Conservation (phyloP, 2,329 filamentous ascomycete species). For the Stagonosporopsis tanaceti region DNA sequence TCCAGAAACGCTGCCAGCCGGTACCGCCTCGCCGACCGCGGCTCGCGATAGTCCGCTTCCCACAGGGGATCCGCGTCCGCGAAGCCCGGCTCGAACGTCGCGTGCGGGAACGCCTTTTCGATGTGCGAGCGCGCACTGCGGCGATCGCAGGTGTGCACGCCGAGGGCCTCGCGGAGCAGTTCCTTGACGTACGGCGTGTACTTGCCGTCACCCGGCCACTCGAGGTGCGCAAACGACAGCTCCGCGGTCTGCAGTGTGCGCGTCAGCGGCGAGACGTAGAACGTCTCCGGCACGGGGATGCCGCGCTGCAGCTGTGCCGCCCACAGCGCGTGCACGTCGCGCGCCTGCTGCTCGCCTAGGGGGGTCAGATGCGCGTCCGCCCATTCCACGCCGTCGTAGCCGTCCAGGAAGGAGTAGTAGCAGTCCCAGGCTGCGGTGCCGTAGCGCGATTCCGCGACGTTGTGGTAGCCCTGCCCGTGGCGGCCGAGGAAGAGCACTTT, state of each 20-base stretch:
- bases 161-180: conserved; percentile 70
- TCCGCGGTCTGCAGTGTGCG: conserved; percentile 70
- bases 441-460: conserved; percentile 72
- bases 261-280: conserved; percentile 71
- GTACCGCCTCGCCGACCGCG: conserved; percentile 31
- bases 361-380: conserved; percentile 68
- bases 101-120: conserved; percentile 60
- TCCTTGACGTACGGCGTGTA: conserved; percentile 69
- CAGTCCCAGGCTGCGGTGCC: conserved; percentile 74
- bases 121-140: conserved; percentile 61
- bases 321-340: conserved; percentile 67
- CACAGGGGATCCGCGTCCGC: conserved; percentile 64
- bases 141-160: conserved; percentile 73
- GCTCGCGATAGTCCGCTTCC: conserved; percentile 50
- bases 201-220: conserved; percentile 52
- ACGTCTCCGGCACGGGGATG: conserved; percentile 68
- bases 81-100: conserved; percentile 67
- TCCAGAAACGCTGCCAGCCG: conserved; percentile 54
- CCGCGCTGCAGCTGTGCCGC: conserved; percentile 58
- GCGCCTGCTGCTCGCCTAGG: conserved; percentile 65
- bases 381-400: conserved; percentile 69
- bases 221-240: conserved; percentile 61
- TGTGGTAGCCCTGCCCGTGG: conserved; percentile 73
- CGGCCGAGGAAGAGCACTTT: conserved; percentile 74
- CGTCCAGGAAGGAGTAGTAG: conserved; percentile 70